Base-by-base conservation (phyloP, 345 rosid genomes). In the Bretschneidera sinensis region DNA sequence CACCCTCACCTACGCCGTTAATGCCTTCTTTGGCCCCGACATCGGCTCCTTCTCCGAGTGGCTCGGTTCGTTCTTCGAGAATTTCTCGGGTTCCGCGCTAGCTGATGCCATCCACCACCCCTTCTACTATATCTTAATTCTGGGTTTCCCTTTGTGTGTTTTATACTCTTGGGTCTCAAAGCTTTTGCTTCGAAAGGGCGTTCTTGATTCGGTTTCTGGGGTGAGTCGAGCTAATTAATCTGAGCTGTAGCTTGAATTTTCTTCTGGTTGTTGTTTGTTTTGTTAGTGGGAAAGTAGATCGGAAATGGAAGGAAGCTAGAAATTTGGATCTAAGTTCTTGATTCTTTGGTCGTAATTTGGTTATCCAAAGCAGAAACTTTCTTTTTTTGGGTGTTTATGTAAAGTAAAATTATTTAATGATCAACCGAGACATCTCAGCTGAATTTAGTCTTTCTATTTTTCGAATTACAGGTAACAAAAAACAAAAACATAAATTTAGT, bases 21-120 rank as follows among this genome's bases (percentile, higher is more conserved):
- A 85, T 78, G 81, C 92, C 73, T 85, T 85, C 76, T 83, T 85
- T 49, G 92, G 88, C 56, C 92, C 92, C 5, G 92, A 85, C 64
- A 66, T 81, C 35, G 92, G 92, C 64, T 85, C 88, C 61, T 85
- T 85, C 75, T 69, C 92, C 54, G 85, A 81, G 58, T 85, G 92
- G 92, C 82, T 83, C 16, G 78, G 77, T 45, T 78, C 82, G 57
- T 52, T 62, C 62, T 31, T 78, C 58, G 69, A 68, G 15, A 14
- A 68, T 19, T 69, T 76, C 7, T 51, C 75, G 17, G 75, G 73
- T 69, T 73, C 85, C 53, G 35, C 52, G 24, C 48, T 81, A 25
- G 78, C 79, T 54, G 79, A 76, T 50, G 70, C 70, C 69, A 31
- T 83, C 69, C 92, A 85, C 71, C 71, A 85, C 58, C 88, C 92